Evolutionary conservation across 2,329 filamentous ascomycete species (phyloP), one percentile per base, ranked within the genome.

Genomic region (Ophiostoma sp.): DNA sequence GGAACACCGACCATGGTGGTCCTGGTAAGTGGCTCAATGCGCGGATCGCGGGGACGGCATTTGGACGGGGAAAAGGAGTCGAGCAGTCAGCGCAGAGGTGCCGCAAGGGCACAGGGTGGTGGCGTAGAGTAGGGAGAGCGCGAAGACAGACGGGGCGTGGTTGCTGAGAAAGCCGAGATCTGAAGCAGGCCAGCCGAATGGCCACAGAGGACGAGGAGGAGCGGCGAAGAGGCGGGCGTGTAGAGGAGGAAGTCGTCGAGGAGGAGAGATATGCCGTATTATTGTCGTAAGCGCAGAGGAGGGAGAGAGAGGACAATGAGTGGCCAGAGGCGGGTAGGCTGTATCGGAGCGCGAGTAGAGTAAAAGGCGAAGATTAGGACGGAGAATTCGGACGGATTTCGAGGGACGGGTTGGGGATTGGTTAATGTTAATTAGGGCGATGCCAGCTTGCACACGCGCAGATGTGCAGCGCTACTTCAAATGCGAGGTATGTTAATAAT

Each of bases 1-100:
- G 73, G 73, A 70, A 74, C 73, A 36, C 73, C 73, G 64, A 74
- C 73, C 73, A 74, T 74, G 54, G 68, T 69, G 52, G 69, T 48
- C 54, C 62, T 69, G 57, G 36, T 36, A 33, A 54, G 44, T 67
- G 52, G 69, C 67, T 72, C 69, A 71, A 31, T 69, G 41, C 69
- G 69, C 71, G 65, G 65, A 44, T 69, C 65, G 71, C 71, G 68
- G 35, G 20, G 68, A 67, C 67, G 67, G 66, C 71, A 70, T 70
- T 68, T 54, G 67, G 64, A 39, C 70, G 62, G 44, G 36, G 36
- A 23, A 23, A 67, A 67, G 65, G 36, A 10, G 65, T 17, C 35
- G 39, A 31, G 36, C 39, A 41, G 65, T 39, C 20, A 2, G 48
- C 20, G 48, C 20, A 15, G 62, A 66, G 27, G 11, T 35, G 10